Base-by-base conservation (phyloP, 805 yeast genomes). In the Torulaspora franciscae region DNA sequence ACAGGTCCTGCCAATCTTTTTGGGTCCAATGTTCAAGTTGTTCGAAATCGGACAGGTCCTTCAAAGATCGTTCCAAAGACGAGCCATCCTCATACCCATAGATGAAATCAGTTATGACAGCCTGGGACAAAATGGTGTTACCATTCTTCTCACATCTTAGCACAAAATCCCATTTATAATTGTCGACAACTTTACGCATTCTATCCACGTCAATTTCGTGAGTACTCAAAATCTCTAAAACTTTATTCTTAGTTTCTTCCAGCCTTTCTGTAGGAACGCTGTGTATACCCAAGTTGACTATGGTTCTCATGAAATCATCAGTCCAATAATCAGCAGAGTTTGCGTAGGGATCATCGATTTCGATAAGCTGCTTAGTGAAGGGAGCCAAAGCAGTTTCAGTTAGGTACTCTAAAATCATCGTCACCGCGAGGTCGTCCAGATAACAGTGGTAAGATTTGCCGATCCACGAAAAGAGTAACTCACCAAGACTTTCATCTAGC, bases 401-500 rank as follows among this genome's bases (percentile, higher is more conserved):
- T 42, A 91, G 73, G 61, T 91, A 93, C 23, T 77, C 73, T 14
- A 88, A 76, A 11, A 93, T 52, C 40, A 84, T 72, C 39, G 85
- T 84, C 15, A 88, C 62, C 0, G 96, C 97, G 32, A 81, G 71
- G 59, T 79, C 80, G 6, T 68, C 68, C 15, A 80, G 58, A 10
- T 70, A 59, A 33, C 83, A 77, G 7, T 65, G 59, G 30, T 75
- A 76, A 10, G 71, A 67, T 7, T 95, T 95, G 6, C 97, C 97
- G 40, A 86, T 73, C 91, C 95, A 90, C 3, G 85, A 70, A 22
- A 93, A 65, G 13, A 74, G 57, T 1, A 87, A 57, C 56, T 86
- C 93, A 29, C 96, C 95, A 64, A 81, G 77, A 9, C 85, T 72
- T 65, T 89, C 97, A 58, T 88, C 96, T 46, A 79, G 74, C 56